phyloP scores from a whole-genome alignment of 2,329 filamentous ascomycete genomes.

The Malbranchea cinnamomea region DNA sequence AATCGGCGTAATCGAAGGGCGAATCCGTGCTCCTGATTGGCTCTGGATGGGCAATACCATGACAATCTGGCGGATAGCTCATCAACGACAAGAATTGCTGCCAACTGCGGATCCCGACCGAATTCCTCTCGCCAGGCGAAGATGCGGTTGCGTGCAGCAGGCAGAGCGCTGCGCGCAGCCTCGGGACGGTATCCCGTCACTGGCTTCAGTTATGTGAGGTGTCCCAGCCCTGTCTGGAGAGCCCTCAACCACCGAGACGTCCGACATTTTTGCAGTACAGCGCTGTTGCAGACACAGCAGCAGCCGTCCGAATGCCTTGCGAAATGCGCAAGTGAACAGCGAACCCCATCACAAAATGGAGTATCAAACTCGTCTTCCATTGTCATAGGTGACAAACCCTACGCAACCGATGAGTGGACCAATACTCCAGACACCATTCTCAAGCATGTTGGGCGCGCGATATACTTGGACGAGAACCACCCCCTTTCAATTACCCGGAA shows the following conservation, averaged over 20 bases:
- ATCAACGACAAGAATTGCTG: too few relatives aligned
- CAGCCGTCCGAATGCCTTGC: not conserved
- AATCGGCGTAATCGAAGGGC: too few relatives aligned
- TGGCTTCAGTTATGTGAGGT: constrained; percentile 8
- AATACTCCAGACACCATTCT: constrained; percentile 69
- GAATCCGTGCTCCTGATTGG: too few relatives aligned
- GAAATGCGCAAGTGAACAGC: not conserved
- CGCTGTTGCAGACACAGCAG: not conserved
- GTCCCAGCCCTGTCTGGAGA: not conserved
- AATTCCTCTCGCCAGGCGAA: too few relatives aligned
- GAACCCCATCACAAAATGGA: constrained; percentile 1
- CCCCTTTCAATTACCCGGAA: constrained; percentile 80
- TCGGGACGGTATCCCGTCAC: constrained; percentile 21
- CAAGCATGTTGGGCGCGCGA: constrained; percentile 53
- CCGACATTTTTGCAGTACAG: too few relatives aligned
- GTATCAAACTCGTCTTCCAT: constrained; percentile 19
- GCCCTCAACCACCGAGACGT: not conserved
- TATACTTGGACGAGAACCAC: constrained; percentile 88
- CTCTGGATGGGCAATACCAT: too few relatives aligned
- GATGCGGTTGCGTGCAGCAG: constrained; percentile 27
- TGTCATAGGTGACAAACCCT: constrained; percentile 39
- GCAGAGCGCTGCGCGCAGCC: constrained; percentile 23
- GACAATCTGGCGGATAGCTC: too few relatives aligned
- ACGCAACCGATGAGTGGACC: constrained; percentile 64
- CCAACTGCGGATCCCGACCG: too few relatives aligned